These are phyloP conservation scores for Xylaria sp. DNA, from an alignment of 2,329 filamentous ascomycete genomes.

Conservation along the genomic window DNA sequence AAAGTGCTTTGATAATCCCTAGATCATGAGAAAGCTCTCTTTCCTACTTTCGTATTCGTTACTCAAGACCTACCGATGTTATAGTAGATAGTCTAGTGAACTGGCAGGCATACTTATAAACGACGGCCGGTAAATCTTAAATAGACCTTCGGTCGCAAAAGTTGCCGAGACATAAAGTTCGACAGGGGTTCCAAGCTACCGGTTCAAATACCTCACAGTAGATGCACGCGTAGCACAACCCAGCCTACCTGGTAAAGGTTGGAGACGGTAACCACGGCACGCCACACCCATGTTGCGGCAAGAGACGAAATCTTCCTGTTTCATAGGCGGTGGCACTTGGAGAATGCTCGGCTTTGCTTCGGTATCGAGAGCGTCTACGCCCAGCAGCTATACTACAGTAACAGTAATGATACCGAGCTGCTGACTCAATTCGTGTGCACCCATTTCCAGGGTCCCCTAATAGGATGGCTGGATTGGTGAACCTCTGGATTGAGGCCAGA, in stretches of 20 bases:
- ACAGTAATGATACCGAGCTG: neutral
- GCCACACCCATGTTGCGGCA: slow-evolving; percentile 6
- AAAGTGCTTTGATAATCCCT: neutral
- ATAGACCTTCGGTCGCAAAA: neutral
- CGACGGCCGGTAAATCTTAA: neutral
- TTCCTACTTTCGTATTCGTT: neutral
- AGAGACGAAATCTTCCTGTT: neutral
- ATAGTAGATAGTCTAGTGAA: too few species aligned
- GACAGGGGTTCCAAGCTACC: slow-evolving; percentile 32
- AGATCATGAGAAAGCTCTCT: neutral
- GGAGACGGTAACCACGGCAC: slow-evolving; percentile 18
- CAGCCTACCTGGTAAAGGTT: neutral
- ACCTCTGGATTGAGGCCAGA: slow-evolving; percentile 2
- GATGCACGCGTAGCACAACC: neutral
- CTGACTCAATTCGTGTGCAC: neutral
- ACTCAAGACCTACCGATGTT: too few species aligned
- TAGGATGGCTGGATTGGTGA: neutral
- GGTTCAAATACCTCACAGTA: slow-evolving; percentile 15
- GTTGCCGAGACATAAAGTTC: slow-evolving; percentile 4
- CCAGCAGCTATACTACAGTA: neutral
- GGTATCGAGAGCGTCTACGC: slow-evolving; percentile 20
- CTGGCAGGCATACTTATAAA: too few species aligned
- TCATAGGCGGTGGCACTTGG: slow-evolving; percentile 15
- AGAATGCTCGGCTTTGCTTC: slow-evolving; percentile 36
- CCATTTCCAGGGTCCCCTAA: neutral